Conservation (phyloP, 352 stramenopile genomes). For the Albugo laibachii region DNA sequence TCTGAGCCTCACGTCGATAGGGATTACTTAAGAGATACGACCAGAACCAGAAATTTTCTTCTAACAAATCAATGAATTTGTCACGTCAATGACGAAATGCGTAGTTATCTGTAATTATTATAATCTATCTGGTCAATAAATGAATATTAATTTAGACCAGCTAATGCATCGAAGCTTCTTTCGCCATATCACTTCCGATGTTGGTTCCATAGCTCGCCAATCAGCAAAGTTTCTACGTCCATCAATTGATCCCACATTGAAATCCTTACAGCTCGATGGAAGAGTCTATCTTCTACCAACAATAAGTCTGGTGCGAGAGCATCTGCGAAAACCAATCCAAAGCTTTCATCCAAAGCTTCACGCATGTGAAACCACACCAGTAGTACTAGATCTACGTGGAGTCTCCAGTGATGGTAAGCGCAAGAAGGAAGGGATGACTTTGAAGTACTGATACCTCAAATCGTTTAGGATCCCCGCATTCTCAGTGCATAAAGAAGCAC, state of each 20-base stretch:
- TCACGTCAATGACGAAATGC: too few species aligned
- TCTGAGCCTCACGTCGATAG: too few species aligned
- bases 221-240: not conserved
- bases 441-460: not conserved
- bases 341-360: not conserved
- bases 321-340: not conserved
- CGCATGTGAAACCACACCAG: conserved; percentile 14
- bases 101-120: too few species aligned
- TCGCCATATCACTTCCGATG: not conserved
- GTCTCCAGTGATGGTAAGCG: conserved; percentile 53
- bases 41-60: too few species aligned
- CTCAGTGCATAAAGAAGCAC: conserved; percentile 56
- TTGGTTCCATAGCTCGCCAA: not conserved
- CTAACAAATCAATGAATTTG: too few species aligned
- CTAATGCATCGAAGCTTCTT: not conserved
- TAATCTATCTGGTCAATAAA: too few species aligned
- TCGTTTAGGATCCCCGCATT: conserved; percentile 41
- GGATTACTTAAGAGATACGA: too few species aligned
- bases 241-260: not conserved
- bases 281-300: conserved; percentile 56
- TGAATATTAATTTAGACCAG: too few species aligned
- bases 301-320: conserved; percentile 21
- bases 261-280: conserved; percentile 23
- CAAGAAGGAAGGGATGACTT: too few species aligned
- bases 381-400: conserved; percentile 49